These are phyloP conservation scores for Geosmithia putterillii DNA, from an alignment of 2,329 filamentous ascomycete species.

Conservation along the genomic window DNA sequence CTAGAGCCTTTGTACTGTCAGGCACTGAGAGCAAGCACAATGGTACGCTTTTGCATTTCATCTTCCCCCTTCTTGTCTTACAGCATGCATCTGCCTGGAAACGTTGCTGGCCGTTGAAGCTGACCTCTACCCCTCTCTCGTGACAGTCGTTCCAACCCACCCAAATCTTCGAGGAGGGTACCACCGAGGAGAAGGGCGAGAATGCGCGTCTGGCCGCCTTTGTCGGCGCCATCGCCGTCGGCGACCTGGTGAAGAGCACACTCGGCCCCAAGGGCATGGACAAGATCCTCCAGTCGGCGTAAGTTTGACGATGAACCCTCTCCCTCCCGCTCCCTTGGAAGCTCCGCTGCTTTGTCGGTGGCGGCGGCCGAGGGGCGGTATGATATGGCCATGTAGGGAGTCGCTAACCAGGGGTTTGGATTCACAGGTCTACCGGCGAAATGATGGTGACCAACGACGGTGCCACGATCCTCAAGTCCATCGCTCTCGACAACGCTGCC, in stretches of 20 bases:
- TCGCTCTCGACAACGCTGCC: conserved; percentile 94
- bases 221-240: conserved; percentile 94
- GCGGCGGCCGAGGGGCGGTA: background rate
- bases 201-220: conserved; percentile 98
- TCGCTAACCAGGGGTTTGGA: conserved; percentile 1
- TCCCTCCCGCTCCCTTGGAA: background rate
- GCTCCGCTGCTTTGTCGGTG: background rate
- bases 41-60: background rate
- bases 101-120: background rate
- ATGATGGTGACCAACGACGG: conserved; percentile 99
- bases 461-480: conserved; percentile 95
- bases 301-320: conserved; percentile 23
- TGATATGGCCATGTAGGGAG: background rate
- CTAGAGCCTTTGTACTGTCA: background rate
- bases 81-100: background rate
- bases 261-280: conserved; percentile 98
- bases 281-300: conserved; percentile 94
- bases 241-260: conserved; percentile 94
- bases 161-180: conserved; percentile 96
- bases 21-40: background rate
- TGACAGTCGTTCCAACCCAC: conserved; percentile 73
- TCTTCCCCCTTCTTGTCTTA: background rate
- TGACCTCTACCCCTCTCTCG: conserved; percentile 1
- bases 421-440: conserved; percentile 74
- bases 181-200: conserved; percentile 95